Percentiles rank a stretch among this genome's conserved stretches.
These are phyloP conservation scores for Lactarius tabidus DNA, from an alignment of 768 basidiomycete species.

Conservation along the genomic window DNA sequence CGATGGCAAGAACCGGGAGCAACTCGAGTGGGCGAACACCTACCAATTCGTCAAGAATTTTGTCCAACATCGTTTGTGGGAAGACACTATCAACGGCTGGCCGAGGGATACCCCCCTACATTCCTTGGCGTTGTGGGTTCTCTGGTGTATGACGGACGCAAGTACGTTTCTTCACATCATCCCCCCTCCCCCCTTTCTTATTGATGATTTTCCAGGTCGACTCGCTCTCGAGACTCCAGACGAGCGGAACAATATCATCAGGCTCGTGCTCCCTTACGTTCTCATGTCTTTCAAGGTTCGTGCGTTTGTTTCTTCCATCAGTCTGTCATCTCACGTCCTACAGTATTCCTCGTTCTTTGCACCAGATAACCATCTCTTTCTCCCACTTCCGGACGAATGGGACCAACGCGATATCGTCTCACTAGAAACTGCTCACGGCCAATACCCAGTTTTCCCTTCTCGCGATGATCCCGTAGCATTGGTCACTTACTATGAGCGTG, in stretches of 20 bases:
- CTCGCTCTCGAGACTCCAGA: slow-evolving; percentile 30
- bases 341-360: slow-evolving; percentile 57
- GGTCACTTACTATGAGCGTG: slow-evolving; percentile 27
- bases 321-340: slow-evolving; percentile 43
- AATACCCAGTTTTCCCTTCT: slow-evolving; percentile 44
- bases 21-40: slow-evolving; percentile 51
- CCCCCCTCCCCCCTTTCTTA: neutral
- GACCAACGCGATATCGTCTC: slow-evolving; percentile 30
- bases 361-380: slow-evolving; percentile 54
- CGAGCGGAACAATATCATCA: slow-evolving; percentile 33
- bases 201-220: slow-evolving; percentile 25
- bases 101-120: slow-evolving; percentile 48
- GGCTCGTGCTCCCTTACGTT: slow-evolving; percentile 21
- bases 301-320: slow-evolving; percentile 34
- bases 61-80: slow-evolving; percentile 46
- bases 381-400: slow-evolving; percentile 42
- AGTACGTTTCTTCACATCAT: slow-evolving; percentile 36
- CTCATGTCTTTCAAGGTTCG: slow-evolving; percentile 36
- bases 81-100: slow-evolving; percentile 47
- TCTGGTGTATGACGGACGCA: slow-evolving; percentile 57
- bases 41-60: slow-evolving; percentile 44
- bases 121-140: slow-evolving; percentile 55
- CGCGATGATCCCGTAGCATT: slow-evolving; percentile 22
- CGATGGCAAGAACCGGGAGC: slow-evolving; percentile 59
- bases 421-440: slow-evolving; percentile 40